Evolutionary conservation across 2,329 filamentous ascomycete genomes (phyloP).

Genomic region (Fusarium poae): DNA sequence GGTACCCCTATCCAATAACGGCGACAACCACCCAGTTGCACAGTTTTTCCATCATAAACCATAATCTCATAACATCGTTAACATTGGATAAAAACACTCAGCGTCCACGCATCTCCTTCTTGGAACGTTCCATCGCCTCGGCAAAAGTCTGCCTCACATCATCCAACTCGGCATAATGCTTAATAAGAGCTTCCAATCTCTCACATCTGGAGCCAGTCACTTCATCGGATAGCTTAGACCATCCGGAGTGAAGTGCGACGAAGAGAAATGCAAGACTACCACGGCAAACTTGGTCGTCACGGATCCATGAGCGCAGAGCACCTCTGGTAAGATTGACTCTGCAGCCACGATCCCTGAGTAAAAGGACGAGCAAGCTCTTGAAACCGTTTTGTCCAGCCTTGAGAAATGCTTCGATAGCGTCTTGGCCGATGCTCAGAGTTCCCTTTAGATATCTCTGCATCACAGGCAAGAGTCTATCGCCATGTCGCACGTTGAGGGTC

Average conservation of each 20-base stretch:
- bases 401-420: conserved; percentile 27
- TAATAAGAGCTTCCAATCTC: conserved; percentile 22
- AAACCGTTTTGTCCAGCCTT: conserved; percentile 30
- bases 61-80: conserved; percentile 30
- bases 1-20: background rate
- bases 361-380: conserved; percentile 27
- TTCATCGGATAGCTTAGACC: conserved; percentile 26
- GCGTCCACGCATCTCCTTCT: conserved; percentile 25
- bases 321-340: conserved; percentile 26
- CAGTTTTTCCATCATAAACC: conserved; percentile 19
- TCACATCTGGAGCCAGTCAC: conserved; percentile 18
- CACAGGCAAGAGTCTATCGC: conserved; percentile 27
- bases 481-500: conserved; percentile 23
- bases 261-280: conserved; percentile 32
- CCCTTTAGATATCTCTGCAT: conserved; percentile 26
- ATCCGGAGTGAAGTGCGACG: conserved; percentile 29
- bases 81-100: conserved; percentile 11
- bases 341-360: conserved; percentile 27
- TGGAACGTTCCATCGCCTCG: conserved; percentile 30
- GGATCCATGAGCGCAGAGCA: conserved; percentile 29
- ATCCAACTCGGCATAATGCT: conserved; percentile 31
- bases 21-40: conserved; percentile 15
- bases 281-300: conserved; percentile 22
- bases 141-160: conserved; percentile 27
- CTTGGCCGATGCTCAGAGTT: conserved; percentile 17